These are phyloP conservation scores for Tetracladium marchalianum DNA, from an alignment of 495 filamentous ascomycete species.

Conservation along the genomic window DNA sequence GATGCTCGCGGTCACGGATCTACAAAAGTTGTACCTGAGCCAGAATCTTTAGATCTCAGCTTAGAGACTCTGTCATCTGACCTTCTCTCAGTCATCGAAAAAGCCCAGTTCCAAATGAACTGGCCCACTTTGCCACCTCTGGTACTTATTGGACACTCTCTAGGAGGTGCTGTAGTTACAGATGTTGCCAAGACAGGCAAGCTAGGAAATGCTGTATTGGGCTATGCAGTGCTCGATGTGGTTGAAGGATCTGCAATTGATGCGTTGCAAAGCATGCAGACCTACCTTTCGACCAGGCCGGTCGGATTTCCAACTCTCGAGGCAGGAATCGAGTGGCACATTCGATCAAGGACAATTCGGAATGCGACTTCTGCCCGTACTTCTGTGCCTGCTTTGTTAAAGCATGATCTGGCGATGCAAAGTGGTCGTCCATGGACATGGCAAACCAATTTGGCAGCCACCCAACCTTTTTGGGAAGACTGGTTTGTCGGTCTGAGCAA, in stretches of 20 bases:
- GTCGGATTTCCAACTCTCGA: constrained; percentile 60
- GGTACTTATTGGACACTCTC: constrained; percentile 83
- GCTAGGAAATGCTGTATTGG: constrained; percentile 60
- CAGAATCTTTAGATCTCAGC: constrained; percentile 44
- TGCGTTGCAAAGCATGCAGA: constrained; percentile 90
- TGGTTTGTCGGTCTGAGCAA: constrained; percentile 85
- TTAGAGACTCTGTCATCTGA: constrained; percentile 64
- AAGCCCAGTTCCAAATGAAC: constrained; percentile 51
- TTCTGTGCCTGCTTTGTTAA: constrained; percentile 77
- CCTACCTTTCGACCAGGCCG: constrained; percentile 79
- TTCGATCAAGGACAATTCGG: constrained; percentile 78
- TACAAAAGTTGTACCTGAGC: constrained; percentile 35
- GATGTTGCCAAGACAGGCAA: constrained; percentile 60
- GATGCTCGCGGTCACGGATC: constrained; percentile 85
- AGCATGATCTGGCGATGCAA: constrained; percentile 9
- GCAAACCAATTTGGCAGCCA: constrained; percentile 75
- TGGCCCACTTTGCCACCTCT: constrained; percentile 68
- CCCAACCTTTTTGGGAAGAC: constrained; percentile 85
- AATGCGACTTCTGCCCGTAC: constrained; percentile 69
- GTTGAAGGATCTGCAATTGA: constrained; percentile 85
- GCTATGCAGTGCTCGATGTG: constrained; percentile 88
- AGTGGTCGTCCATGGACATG: constrained; percentile 54
- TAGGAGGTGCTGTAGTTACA: constrained; percentile 91
- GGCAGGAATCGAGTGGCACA: constrained; percentile 90
- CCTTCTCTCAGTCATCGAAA: constrained; percentile 54